These are phyloP conservation scores for Oehlia diaphana DNA, from an alignment of 192 early-diverging fungal genomes.

Conservation along the genomic window DNA sequence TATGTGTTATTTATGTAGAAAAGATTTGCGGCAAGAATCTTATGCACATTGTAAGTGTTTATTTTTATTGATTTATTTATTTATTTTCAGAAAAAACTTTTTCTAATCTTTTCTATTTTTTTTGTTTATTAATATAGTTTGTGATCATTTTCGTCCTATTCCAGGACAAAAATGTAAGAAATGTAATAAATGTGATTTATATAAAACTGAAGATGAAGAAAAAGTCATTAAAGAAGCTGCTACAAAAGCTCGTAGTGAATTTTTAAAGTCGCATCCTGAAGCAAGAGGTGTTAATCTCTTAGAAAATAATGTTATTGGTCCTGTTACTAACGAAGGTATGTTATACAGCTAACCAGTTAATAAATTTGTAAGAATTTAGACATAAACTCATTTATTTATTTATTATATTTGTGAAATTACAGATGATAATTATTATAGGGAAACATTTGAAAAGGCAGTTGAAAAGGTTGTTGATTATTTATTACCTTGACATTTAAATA, in stretches of 20 bases:
- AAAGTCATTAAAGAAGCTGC: conserved; percentile 43
- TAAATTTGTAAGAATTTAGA: background rate
- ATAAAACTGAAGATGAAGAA: conserved; percentile 54
- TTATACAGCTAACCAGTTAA: background rate
- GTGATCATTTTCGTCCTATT: conserved; percentile 57
- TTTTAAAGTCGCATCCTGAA: conserved; percentile 38
- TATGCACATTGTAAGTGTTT: conserved; percentile 49
- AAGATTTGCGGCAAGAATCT: conserved; percentile 54
- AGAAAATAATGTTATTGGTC: conserved; percentile 30
- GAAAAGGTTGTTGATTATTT: conserved; percentile 21
- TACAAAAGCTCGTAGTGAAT: conserved; percentile 46
- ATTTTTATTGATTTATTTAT: too few relatives aligned
- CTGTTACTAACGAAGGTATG: conserved; percentile 12
- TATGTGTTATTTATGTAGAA: conserved; percentile 67
- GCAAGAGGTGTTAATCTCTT: conserved; percentile 23
- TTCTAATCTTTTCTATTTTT: background rate
- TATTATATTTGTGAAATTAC: background rate
- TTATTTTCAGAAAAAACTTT: too few relatives aligned
- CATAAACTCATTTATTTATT: background rate
- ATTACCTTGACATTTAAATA: conserved; percentile 7
- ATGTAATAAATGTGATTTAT: conserved; percentile 60
- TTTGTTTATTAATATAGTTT: conserved; percentile 32
- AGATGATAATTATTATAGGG: conserved; percentile 14
- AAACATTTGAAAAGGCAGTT: conserved; percentile 10
- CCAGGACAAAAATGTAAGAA: conserved; percentile 50